phyloP scores from a whole-genome alignment of 441 rosid genomes.

The Euphorbia schlechtendalii region DNA sequence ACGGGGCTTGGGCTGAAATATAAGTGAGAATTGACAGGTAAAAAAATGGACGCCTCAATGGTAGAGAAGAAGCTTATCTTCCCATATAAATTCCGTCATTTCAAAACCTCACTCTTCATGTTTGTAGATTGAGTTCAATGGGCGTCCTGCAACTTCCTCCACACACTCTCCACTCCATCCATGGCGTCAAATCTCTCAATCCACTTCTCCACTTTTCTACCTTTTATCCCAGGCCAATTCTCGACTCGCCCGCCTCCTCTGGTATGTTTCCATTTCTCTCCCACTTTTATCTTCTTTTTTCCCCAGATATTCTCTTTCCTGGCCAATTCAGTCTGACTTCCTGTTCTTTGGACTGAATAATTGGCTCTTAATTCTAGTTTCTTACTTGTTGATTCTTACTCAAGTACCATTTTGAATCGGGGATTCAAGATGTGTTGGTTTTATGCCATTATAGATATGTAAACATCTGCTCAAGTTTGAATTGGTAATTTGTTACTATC shows the following conservation, averaged over 20 bases:
- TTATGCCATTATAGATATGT: neutral
- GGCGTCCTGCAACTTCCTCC: conserved; percentile 38
- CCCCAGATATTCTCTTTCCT: neutral
- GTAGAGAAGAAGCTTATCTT: neutral
- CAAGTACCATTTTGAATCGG: neutral
- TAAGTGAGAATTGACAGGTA: neutral
- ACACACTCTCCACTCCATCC: conserved; percentile 25
- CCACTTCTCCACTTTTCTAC: conserved; percentile 25
- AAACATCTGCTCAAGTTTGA: neutral
- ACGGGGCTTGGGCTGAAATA: no score
- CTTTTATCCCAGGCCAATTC: conserved; percentile 23
- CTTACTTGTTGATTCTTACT: neutral
- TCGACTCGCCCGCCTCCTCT: conserved; percentile 18
- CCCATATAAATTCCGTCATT: neutral
- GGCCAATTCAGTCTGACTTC: neutral
- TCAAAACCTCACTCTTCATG: neutral
- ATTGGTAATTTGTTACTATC: no score
- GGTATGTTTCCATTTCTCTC: conserved; percentile 20
- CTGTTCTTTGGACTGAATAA: neutral
- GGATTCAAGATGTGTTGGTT: neutral
- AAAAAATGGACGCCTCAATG: neutral
- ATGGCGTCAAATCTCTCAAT: conserved; percentile 30
- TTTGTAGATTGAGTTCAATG: conserved; percentile 18
- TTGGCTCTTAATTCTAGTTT: neutral
- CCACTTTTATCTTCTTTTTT: neutral